These are phyloP conservation scores for Hymenotorrendiella dingleyae DNA, from an alignment of 2,329 filamentous ascomycete species.

Conservation along the genomic window DNA sequence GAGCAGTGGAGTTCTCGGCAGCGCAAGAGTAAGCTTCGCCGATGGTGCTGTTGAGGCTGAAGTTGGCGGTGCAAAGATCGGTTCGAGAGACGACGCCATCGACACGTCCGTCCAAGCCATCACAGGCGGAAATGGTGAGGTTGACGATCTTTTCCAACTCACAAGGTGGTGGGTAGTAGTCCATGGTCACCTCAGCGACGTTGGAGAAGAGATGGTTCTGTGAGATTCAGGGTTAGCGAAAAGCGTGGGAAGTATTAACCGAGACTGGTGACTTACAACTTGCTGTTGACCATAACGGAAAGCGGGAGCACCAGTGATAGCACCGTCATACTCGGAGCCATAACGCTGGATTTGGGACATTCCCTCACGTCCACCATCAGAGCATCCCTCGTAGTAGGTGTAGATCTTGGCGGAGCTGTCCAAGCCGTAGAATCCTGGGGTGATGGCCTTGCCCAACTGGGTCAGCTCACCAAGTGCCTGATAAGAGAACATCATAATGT, in stretches of 20 bases:
- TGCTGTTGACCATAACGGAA: conserved; percentile 40
- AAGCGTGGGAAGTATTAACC: no score
- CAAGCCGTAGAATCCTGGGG: conserved; percentile 37
- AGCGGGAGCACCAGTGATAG: conserved; percentile 40
- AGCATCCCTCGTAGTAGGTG: conserved; percentile 35
- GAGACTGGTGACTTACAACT: no score
- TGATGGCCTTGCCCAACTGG: conserved; percentile 38
- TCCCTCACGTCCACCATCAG: conserved; percentile 43
- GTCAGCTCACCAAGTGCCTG: conserved; percentile 33
- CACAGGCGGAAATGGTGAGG: conserved; percentile 47
- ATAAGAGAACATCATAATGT: conserved; percentile 35
- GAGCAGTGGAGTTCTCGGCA: conserved; percentile 31
- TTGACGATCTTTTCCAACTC: conserved; percentile 47
- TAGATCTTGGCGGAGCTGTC: conserved; percentile 10
- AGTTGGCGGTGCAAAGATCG: conserved; percentile 40
- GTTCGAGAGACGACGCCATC: conserved; percentile 49
- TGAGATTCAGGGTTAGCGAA: no score
- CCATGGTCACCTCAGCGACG: conserved; percentile 35
- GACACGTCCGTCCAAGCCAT: conserved; percentile 46
- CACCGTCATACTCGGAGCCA: conserved; percentile 39
- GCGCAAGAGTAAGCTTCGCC: conserved; percentile 41
- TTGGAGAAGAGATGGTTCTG: no score
- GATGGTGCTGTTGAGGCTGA: conserved; percentile 40
- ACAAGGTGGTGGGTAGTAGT: conserved; percentile 39
- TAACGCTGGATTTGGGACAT: conserved; percentile 39